These are phyloP conservation scores for Rhizopogon vinicolor DNA, from an alignment of 768 basidiomycete genomes.

Conservation along the genomic window DNA sequence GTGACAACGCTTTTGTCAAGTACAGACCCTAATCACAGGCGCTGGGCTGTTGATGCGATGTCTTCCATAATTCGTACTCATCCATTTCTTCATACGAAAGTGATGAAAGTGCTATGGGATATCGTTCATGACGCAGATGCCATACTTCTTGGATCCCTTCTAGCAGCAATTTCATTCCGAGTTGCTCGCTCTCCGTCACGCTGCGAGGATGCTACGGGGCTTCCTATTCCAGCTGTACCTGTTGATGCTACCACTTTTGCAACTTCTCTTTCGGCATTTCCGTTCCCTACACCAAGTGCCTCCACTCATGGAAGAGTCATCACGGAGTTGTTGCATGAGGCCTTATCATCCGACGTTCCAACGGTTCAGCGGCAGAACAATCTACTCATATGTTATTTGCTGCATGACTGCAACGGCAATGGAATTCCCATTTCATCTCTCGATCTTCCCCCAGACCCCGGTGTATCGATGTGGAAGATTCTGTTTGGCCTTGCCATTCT, in stretches of 20 bases:
- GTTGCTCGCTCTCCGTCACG: not conserved
- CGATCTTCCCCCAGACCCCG: not conserved
- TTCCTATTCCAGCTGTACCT: not conserved
- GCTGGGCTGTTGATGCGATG: constrained; percentile 31
- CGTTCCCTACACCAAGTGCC: not conserved
- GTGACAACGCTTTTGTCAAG: constrained; percentile 34
- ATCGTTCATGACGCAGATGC: not conserved
- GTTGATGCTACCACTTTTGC: not conserved
- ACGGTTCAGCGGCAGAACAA: constrained; percentile 33
- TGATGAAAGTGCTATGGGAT: constrained; percentile 25
- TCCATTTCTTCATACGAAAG: constrained; percentile 26
- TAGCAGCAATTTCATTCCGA: not conserved
- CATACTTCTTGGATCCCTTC: not conserved
- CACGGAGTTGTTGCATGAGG: constrained; percentile 1
- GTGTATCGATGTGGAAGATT: constrained; percentile 32
- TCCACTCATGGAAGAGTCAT: not conserved
- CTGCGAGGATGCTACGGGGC: not conserved
- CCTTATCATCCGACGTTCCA: constrained; percentile 22
- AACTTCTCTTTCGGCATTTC: not conserved
- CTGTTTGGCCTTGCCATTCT: constrained; percentile 37
- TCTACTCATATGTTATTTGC: constrained; percentile 11
- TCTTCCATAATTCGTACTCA: constrained; percentile 28
- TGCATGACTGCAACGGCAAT: not conserved
- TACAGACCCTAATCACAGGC: constrained; percentile 20
- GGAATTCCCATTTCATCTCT: not conserved